Evolutionary conservation across 768 basidiomycete genomes (phyloP).

Genomic region (Trichaptum fuscoviolaceum): DNA sequence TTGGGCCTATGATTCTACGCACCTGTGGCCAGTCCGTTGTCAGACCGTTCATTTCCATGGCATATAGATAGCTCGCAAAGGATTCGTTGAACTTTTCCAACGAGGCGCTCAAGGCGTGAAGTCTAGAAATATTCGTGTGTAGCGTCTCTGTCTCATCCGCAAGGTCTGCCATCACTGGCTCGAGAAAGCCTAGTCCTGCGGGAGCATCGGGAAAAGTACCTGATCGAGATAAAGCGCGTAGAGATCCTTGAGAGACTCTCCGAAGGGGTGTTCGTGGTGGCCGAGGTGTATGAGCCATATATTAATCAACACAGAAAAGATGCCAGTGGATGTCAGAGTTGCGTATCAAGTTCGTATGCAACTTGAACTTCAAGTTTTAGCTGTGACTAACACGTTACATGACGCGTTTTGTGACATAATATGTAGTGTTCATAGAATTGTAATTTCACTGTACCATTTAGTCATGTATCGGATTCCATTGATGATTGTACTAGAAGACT

Average conservation of each 20-base stretch:
- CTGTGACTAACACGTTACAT: neutral
- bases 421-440: too few relatives aligned
- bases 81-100: slow-evolving; percentile 87
- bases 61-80: slow-evolving; percentile 88
- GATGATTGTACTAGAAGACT: too few relatives aligned
- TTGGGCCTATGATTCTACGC: slow-evolving; percentile 15
- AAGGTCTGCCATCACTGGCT: slow-evolving; percentile 79
- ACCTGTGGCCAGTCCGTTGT: slow-evolving; percentile 94
- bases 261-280: slow-evolving; percentile 76
- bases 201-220: slow-evolving; percentile 69
- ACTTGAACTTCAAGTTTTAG: too few relatives aligned
- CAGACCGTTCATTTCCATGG: slow-evolving; percentile 91
- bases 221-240: slow-evolving; percentile 80
- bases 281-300: neutral
- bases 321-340: too few relatives aligned
- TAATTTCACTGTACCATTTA: too few relatives aligned
- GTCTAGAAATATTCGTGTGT: slow-evolving; percentile 65
- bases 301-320: neutral
- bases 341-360: too few relatives aligned
- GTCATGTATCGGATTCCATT: too few relatives aligned
- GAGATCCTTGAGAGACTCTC: slow-evolving; percentile 87
- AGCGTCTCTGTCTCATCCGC: slow-evolving; percentile 83
- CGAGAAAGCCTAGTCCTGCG: slow-evolving; percentile 80
- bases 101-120: slow-evolving; percentile 68
- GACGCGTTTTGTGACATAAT: neutral